Base-by-base conservation (phyloP, 75 land plant genomes). In the Pinus taeda region DNA sequence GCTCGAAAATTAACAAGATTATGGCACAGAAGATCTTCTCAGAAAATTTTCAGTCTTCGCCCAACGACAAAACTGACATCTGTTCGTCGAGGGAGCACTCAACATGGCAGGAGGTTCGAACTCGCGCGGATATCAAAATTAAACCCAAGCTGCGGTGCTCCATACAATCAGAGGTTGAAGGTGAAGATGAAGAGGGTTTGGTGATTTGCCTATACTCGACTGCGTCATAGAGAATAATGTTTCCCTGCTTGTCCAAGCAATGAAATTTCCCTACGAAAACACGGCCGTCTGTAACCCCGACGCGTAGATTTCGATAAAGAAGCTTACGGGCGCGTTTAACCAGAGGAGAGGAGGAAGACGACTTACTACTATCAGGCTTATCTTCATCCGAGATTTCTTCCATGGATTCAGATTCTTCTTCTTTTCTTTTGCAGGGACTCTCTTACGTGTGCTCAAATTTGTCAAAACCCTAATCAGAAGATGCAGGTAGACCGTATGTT, bases 241-340 rank as follows among this genome's bases (percentile, higher is more conserved):
- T 96, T 3, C 98, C 98, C 79, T 96, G 98, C 81, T 96, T 96
- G 81, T 96, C 98, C 12, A 96, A 78, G 84, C 98, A 96, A 71
- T 93, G 85, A 67, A 96, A 93, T 66, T 18, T 71, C 26, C 97
- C 98, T 64, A 84, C 59, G 79, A 93, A 95, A 79, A 96, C 85
- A 9, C 98, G 85, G 20, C 97, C 97, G 70, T 96, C 98, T 2
- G 73, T 74, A 30, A 96, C 92, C 0, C 92, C 93, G 7, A 96
- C 85, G 75, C 89, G 76, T 86, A 96, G 82, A 63, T 79, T 81
- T 33, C 93, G 87, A 77, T 65, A 77, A 20, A 96, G 79, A 36
- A 96, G 85, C 79, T 83, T 90, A 69, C 79, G 82, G 45, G 78
- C 89, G 55, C 55, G 55, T 49, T 49, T 49, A 11, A 49, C 12